Base-by-base conservation (phyloP, 1,139 yeast species). In the Lodderomyces margitis region DNA sequence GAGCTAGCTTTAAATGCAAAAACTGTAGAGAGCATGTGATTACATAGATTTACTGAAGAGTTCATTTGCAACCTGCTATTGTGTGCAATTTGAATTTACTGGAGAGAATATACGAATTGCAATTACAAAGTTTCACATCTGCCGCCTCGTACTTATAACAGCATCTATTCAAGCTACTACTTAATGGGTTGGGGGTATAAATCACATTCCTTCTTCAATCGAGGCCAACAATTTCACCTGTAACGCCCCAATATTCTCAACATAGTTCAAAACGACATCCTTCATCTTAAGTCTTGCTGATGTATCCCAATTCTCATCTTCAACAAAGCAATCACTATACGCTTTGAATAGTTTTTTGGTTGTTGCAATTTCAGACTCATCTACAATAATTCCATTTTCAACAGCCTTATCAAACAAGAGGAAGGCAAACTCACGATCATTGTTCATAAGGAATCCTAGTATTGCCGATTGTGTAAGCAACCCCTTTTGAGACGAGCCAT, bases 351-450 rank as follows among this genome's bases (percentile, higher is more conserved):
- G 51, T 19, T 62, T 65, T 49, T 77, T 78, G 7, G 81, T 55
- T 21, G 58, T 56, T 15, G 66, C 64, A 4, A 68, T 58, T 36
- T 80, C 83, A 5, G 56, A 54, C 20, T 71, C 75, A 21, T 71
- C 72, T 12, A 56, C 55, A 1, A 82, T 44, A 1, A 77, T 51
- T 53, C 46, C 61, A 43, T 73, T 73, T 34, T 66, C 71, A 3
- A 68, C 55, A 1, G 83, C 78, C 49, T 80, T 82, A 34, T 78
- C 81, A 47, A 74, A 70, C n/a, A 83, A 61, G 35, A 82, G 70
- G 34, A 73, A 68, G 0, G 88, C 87, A 56, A 84, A 75, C 43
- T 79, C 82, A 31, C 87, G 58, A 52, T 84, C 88, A 30, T 69
- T 64, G 28, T 71, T 69, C 16, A 70, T 62, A 28, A 84, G 59